Base-by-base conservation (phyloP, 176 grass and related monocot genomes). In the Lolium rigidum region DNA sequence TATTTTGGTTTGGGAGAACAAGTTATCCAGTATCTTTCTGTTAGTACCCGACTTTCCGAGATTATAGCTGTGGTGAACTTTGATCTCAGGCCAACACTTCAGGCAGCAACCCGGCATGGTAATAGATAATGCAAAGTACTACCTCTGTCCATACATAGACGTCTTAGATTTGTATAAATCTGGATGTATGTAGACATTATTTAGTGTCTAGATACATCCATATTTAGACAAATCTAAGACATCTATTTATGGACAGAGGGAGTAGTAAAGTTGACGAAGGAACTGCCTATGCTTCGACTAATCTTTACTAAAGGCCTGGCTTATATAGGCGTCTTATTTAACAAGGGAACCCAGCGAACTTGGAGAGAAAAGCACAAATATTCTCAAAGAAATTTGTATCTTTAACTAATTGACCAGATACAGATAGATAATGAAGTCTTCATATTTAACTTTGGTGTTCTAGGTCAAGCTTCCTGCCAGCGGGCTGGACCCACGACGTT, bases 1-100 rank as follows among this genome's bases (percentile, higher is more conserved):
- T 41, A 78, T 26, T 78, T 58, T 39, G 28, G 28, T 58, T 77
- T 58, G 31, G 50, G 10, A 3, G 10, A 58, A 58, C 16, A 57
- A 47, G 52, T 39, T 56, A 58, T 52, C 72, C 7, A 75, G 47
- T 75, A 75, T 58, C 18, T 78, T 73, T 73, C 41, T 22, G 5
- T 22, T 25, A 49, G 70, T 24, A 73, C 20, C 70, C 2, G 21
- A 49, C 43, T 48, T 24, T 48, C 43, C 11, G 4, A 73, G 4
- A 48, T 73, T 73, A 73, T 47, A 73, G 43, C 10, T 73, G 14
- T 47, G 11, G 70, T 48, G 41, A 24, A 73, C n/a, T 73, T 24
- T 6, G 43, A 73, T 47, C 70, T 46, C 48, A 22, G 43, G 39
- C 9, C 3, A 70, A 70, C 13, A 72, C 41, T 47, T 18, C 38